phyloP scores from a whole-genome alignment of 768 basidiomycete species.

The Tricholoma bakamatsutake region DNA sequence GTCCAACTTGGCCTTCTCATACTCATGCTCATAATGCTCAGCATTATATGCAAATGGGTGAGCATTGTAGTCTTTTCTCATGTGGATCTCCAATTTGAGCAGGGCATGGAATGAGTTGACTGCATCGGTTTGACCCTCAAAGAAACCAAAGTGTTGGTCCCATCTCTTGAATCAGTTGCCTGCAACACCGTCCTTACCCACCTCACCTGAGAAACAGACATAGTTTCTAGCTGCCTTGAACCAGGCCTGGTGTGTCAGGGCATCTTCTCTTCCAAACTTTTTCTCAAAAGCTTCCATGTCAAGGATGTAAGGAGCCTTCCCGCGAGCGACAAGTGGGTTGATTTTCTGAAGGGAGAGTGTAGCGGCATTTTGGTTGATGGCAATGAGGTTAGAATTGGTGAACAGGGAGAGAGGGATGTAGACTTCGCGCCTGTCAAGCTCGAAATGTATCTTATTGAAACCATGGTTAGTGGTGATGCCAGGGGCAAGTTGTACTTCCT shows the following conservation, averaged over 20 bases:
- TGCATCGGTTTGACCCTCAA: neutral
- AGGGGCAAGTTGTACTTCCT: too few species aligned
- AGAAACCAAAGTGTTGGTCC: conserved; percentile 2
- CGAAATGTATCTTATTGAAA: too few species aligned
- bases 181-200: neutral
- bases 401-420: conserved; percentile 8
- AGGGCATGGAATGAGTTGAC: conserved; percentile 2
- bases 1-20: conserved; percentile 1
- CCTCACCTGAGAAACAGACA: neutral
- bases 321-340: neutral
- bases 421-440: neutral
- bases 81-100: neutral
- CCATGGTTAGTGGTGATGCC: too few species aligned
- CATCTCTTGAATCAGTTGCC: conserved; percentile 6
- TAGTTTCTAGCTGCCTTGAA: neutral
- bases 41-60: neutral
- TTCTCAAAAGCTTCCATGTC: conserved; percentile 6
- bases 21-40: neutral
- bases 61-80: conserved; percentile 6
- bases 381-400: conserved; percentile 5
- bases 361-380: neutral
- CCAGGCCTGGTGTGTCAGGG: conserved; percentile 1
- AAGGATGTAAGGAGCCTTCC: conserved; percentile 1
- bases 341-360: conserved; percentile 5
- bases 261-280: neutral